Conservation (phyloP, 495 filamentous ascomycete species). For the Lasiosphaeria miniovina region DNA sequence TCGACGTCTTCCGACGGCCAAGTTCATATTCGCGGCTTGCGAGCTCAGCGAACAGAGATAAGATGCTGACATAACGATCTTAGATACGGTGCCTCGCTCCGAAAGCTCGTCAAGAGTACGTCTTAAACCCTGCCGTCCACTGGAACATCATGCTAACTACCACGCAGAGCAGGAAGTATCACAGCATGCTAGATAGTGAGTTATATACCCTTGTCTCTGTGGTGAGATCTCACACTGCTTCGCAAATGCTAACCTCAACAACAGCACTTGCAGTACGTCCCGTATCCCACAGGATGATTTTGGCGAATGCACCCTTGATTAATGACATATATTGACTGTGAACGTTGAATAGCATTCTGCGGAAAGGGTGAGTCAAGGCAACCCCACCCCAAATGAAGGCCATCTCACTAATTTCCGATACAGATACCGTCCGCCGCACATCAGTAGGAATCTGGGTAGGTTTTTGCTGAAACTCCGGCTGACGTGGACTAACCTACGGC, state of each 20-base stretch:
- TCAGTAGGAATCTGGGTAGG: conserved; percentile 87
- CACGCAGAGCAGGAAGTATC: conserved; percentile 83
- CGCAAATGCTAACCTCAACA: not conserved
- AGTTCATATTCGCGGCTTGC: not conserved
- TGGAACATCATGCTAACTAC: conserved; percentile 10
- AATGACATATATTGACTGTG: conserved; percentile 31
- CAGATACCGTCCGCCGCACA: conserved; percentile 77
- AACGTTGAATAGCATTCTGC: conserved; percentile 66
- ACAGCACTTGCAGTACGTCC: conserved; percentile 69
- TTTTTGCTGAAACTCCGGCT: too few relatives aligned
- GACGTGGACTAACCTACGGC: too few relatives aligned
- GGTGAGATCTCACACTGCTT: not conserved
- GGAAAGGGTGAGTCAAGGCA: conserved; percentile 58
- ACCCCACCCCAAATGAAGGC: too few relatives aligned
- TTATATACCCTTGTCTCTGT: not conserved
- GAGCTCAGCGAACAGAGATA: not conserved
- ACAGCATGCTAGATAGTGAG: conserved; percentile 82
- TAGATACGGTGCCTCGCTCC: conserved; percentile 97
- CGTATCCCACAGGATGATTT: not conserved
- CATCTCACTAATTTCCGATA: too few relatives aligned
- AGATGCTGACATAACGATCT: conserved; percentile 16
- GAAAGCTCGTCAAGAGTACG: conserved; percentile 93
- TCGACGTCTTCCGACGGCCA: too few relatives aligned
- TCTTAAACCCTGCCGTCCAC: not conserved
- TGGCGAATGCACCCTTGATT: not conserved